Conservation (phyloP, 140 eudicot genomes). For the Erigeron philadelphicus region DNA sequence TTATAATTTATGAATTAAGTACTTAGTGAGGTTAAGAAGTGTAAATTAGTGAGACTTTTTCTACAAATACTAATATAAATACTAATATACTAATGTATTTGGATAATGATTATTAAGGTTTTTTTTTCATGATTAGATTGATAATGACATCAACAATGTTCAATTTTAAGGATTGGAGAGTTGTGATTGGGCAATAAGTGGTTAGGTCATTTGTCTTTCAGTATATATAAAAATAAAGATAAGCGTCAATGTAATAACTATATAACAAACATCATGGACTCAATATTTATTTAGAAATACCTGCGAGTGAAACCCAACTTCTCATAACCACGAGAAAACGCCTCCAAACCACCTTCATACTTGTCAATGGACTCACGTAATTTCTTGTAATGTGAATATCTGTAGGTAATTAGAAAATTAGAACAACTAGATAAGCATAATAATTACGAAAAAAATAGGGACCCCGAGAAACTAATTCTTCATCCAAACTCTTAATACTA, state of each 20-base stretch:
- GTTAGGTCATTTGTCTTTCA: too few species aligned
- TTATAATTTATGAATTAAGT: too few species aligned
- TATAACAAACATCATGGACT: conserved; percentile 8
- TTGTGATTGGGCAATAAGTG: too few species aligned
- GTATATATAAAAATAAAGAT: background rate
- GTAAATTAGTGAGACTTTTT: too few species aligned
- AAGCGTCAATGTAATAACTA: conserved; percentile 3
- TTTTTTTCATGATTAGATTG: too few species aligned
- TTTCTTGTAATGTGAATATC: conserved; percentile 72
- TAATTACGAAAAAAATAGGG: background rate
- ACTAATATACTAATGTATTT: too few species aligned
- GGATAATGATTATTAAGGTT: too few species aligned
- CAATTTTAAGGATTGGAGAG: too few species aligned
- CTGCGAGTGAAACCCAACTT: conserved; percentile 89
- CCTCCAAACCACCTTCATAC: conserved; percentile 87
- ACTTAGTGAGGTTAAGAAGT: too few species aligned
- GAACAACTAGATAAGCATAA: conserved; percentile 5
- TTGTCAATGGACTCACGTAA: conserved; percentile 84
- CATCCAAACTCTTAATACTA: background rate
- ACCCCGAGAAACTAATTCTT: background rate
- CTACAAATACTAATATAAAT: too few species aligned
- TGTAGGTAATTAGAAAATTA: conserved; percentile 26
- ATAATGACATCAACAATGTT: too few species aligned
- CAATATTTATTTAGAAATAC: conserved; percentile 32
- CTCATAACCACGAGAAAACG: conserved; percentile 95